Conservation (phyloP, 805 yeast genomes). For the Ogataea kodamae region DNA sequence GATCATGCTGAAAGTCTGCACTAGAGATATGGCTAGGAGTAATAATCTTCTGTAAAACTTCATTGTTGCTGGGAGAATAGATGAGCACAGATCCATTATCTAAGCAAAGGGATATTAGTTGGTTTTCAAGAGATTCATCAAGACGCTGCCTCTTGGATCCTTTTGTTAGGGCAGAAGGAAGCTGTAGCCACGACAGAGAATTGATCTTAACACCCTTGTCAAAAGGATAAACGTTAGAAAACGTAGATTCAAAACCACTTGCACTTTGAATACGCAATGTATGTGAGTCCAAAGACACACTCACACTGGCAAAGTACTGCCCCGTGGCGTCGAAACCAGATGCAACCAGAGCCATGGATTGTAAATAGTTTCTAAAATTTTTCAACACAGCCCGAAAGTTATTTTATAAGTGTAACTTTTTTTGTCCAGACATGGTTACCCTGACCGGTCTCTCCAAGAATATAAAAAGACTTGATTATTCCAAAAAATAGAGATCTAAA, state of each 20-base stretch:
- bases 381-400: conserved; percentile 16
- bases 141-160: conserved; percentile 29
- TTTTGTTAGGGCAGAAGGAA: conserved; percentile 3
- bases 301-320: conserved; percentile 59
- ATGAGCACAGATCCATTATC: conserved; percentile 61
- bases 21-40: conserved; percentile 16
- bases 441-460: background rate
- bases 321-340: conserved; percentile 62
- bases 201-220: conserved; percentile 50
- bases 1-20: conserved; percentile 45
- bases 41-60: conserved; percentile 48
- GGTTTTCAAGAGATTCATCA: conserved; percentile 34
- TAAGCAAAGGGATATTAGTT: conserved; percentile 57
- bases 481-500: conserved; percentile 4
- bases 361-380: conserved; percentile 12
- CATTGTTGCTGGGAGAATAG: conserved; percentile 64
- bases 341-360: conserved; percentile 23
- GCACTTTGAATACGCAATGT: conserved; percentile 60
- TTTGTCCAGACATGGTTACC: no score
- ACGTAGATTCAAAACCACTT: conserved; percentile 33
- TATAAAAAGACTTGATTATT: conserved; percentile 8
- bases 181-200: conserved; percentile 51
- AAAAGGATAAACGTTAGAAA: conserved; percentile 43
- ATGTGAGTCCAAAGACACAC: conserved; percentile 68
- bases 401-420: background rate